Conservation (phyloP, 306 rosid species). For the Gleditsia sinensis region DNA sequence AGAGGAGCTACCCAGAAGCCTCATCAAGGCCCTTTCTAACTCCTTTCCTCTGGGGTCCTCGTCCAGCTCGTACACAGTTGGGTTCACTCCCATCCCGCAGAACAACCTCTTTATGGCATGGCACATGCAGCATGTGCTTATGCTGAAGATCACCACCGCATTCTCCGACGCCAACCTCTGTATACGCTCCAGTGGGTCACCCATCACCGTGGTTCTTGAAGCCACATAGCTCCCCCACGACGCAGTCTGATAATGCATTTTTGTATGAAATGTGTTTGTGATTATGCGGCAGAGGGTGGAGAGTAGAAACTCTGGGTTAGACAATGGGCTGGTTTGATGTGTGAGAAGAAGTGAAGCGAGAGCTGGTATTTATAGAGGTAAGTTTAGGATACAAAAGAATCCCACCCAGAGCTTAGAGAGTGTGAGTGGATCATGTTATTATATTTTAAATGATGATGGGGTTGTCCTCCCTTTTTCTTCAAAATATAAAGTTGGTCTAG, state of each 20-base stretch:
- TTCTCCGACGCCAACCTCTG: conserved; percentile 78
- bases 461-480: background rate
- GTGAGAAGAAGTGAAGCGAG: conserved; percentile 31
- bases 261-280: background rate
- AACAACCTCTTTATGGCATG: conserved; percentile 90
- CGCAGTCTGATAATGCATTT: conserved; percentile 61
- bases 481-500: conserved; percentile 26
- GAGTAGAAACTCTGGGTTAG: background rate
- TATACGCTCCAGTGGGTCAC: conserved; percentile 74
- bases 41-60: conserved; percentile 85
- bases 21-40: conserved; percentile 71
- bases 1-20: conserved; percentile 60
- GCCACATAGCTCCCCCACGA: conserved; percentile 69
- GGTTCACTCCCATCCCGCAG: conserved; percentile 95
- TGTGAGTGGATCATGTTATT: conserved; percentile 22
- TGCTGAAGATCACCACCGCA: conserved; percentile 93
- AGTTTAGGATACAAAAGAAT: conserved; percentile 20
- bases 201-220: conserved; percentile 21
- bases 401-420: background rate
- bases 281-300: background rate
- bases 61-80: conserved; percentile 85
- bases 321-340: background rate
- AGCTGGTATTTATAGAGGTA: conserved; percentile 67
- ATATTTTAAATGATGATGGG: background rate
- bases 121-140: conserved; percentile 97